Conservation (phyloP, 176 grass and related monocot genomes). For the Zoysia japonica region DNA sequence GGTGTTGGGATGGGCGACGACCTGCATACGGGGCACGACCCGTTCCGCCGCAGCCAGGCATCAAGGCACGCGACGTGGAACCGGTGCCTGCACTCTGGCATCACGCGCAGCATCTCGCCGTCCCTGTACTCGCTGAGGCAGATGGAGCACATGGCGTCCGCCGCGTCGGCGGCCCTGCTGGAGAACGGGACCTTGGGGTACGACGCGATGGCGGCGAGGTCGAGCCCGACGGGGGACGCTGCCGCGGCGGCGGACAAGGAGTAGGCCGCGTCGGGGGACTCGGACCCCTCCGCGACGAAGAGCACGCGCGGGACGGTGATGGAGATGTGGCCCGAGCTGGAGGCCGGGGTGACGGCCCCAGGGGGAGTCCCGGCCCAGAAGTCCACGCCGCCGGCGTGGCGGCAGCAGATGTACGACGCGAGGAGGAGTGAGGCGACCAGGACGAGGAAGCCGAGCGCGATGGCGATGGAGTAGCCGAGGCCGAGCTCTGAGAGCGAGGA, state of each 20-base stretch:
- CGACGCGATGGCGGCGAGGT: constrained; percentile 59
- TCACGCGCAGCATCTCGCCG: constrained; percentile 73
- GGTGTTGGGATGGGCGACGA: constrained; percentile 80
- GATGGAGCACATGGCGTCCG: constrained; percentile 63
- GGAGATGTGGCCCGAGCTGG: constrained; percentile 49
- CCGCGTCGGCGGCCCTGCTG: constrained; percentile 14
- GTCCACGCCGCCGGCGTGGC: constrained; percentile 8
- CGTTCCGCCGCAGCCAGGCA: constrained; percentile 73
- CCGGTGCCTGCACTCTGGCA: constrained; percentile 79
- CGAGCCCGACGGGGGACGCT: constrained; percentile 50
- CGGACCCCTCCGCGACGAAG: constrained; percentile 74
- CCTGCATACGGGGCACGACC: constrained; percentile 81
- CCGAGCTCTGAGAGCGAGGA: constrained; percentile 51
- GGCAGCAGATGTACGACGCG: constrained; percentile 51
- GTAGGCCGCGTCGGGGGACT: constrained; percentile 45
- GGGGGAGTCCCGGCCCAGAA: constrained; percentile 22
- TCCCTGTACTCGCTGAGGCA: constrained; percentile 87
- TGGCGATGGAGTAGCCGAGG: constrained; percentile 67
- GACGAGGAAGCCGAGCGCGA: constrained; percentile 64
- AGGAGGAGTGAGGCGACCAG: constrained; percentile 50
- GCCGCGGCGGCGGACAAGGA: constrained; percentile 35
- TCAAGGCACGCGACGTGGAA: constrained; percentile 79
- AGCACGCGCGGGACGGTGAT: constrained; percentile 67
- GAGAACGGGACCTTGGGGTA: constrained; percentile 69
- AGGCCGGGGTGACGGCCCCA: constrained; percentile 26